phyloP scores from a whole-genome alignment of 208 protist species.

The Kentomonas sorsogonicus region DNA sequence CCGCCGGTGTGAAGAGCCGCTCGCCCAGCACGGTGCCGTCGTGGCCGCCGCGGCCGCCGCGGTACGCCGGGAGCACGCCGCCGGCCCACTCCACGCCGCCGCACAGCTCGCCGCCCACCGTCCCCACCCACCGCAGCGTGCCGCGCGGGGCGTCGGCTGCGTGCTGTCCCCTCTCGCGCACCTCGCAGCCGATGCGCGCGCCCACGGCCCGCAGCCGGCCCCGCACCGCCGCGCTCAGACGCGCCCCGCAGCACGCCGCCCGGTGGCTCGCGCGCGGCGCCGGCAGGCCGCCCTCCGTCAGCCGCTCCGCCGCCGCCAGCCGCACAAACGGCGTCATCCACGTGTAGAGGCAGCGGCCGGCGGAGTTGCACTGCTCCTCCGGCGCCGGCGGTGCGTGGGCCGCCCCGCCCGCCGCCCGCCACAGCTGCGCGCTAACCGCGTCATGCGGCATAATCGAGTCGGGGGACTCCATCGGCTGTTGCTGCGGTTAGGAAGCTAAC shows the following conservation, averaged over 20 bases:
- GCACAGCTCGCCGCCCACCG: conserved; percentile 23
- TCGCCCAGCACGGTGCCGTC: conserved; percentile 50
- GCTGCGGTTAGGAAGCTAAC: background rate
- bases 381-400: conserved; percentile 7
- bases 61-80: conserved; percentile 13
- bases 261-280: conserved; percentile 14
- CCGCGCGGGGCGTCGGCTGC: conserved; percentile 16
- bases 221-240: conserved; percentile 26
- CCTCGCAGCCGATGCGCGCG: conserved; percentile 20
- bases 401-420: background rate
- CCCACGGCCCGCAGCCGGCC: conserved; percentile 21
- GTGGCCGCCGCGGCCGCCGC: background rate
- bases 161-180: no score
- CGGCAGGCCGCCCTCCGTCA: conserved; percentile 23
- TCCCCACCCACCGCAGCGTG: conserved; percentile 52
- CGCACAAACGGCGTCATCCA: conserved; percentile 32
- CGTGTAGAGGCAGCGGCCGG: conserved; percentile 23
- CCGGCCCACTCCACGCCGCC: conserved; percentile 64
- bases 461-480: no score
- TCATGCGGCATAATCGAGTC: conserved; percentile 1
- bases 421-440: background rate
- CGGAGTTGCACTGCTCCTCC: conserved; percentile 14
- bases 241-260: conserved; percentile 27
- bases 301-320: conserved; percentile 22
- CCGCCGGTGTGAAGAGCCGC: conserved; percentile 40